Conservation (phyloP, 495 filamentous ascomycete genomes). For the Achaetomiella virescens region DNA sequence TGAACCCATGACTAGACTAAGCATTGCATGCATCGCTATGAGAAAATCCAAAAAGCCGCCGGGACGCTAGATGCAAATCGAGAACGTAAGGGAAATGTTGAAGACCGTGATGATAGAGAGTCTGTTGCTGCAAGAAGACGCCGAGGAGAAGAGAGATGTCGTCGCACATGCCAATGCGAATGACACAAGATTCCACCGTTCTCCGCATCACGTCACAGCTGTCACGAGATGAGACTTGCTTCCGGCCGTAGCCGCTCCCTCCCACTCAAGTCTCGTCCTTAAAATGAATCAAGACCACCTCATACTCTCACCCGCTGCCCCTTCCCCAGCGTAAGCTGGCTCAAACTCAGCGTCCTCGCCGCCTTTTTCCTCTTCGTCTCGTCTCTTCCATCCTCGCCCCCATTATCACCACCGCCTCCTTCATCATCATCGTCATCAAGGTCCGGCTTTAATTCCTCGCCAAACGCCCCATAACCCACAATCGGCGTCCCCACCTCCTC, state of each 20-base stretch:
- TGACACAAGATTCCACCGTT: no score
- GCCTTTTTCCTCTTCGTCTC: constrained; percentile 38
- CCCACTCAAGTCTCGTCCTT: neutral
- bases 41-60: neutral
- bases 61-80: neutral
- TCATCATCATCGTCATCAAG: constrained; percentile 12
- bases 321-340: constrained; percentile 43
- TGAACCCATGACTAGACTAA: neutral
- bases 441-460: constrained; percentile 34
- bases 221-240: neutral
- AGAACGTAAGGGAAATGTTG: neutral
- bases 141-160: neutral
- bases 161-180: neutral
- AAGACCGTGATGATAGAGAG: no score
- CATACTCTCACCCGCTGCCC: constrained; percentile 19
- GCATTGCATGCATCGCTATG: constrained; percentile 2
- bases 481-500: constrained; percentile 31
- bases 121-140: neutral
- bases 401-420: constrained; percentile 11
- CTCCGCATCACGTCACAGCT: no score
- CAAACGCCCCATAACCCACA: constrained; percentile 40
- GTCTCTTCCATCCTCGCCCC: constrained; percentile 16
- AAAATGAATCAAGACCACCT: neutral
- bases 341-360: constrained; percentile 43
- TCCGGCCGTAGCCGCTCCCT: neutral